These are phyloP conservation scores for Clitopilus passeckerianus DNA, from an alignment of 768 basidiomycete genomes.

Conservation along the genomic window DNA sequence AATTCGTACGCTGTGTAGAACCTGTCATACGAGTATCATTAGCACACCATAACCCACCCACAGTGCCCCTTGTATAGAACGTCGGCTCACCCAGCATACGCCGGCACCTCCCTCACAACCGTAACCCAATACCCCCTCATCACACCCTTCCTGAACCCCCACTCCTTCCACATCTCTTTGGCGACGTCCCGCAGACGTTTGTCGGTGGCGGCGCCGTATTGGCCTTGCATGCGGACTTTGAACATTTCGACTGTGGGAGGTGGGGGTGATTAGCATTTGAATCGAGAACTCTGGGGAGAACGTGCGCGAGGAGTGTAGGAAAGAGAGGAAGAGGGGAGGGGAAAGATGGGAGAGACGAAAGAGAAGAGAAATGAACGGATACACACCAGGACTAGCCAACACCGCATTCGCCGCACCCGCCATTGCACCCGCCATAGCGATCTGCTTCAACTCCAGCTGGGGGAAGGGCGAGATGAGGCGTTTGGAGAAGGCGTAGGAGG, in stretches of 20 bases:
- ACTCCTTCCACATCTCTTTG: constrained; percentile 80
- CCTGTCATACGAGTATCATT: constrained; percentile 32
- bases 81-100: constrained; percentile 72
- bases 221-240: constrained; percentile 96
- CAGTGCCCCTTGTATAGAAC: no score
- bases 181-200: constrained; percentile 70
- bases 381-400: constrained; percentile 81
- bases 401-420: constrained; percentile 90
- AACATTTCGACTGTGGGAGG: constrained; percentile 82
- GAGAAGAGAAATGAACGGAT: neutral
- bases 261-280: no score
- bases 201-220: constrained; percentile 80
- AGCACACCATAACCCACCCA: no score
- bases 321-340: no score
- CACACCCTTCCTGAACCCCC: constrained; percentile 82
- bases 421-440: constrained; percentile 82
- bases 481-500: constrained; percentile 78
- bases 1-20: constrained; percentile 88
- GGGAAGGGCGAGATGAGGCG: constrained; percentile 88
- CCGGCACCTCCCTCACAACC: constrained; percentile 89
- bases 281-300: no score
- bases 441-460: constrained; percentile 73
- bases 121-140: constrained; percentile 99
- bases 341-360: neutral
- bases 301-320: no score